phyloP scores from a whole-genome alignment of 1,284 basidiomycete species.

The Irpex rosettiformis region DNA sequence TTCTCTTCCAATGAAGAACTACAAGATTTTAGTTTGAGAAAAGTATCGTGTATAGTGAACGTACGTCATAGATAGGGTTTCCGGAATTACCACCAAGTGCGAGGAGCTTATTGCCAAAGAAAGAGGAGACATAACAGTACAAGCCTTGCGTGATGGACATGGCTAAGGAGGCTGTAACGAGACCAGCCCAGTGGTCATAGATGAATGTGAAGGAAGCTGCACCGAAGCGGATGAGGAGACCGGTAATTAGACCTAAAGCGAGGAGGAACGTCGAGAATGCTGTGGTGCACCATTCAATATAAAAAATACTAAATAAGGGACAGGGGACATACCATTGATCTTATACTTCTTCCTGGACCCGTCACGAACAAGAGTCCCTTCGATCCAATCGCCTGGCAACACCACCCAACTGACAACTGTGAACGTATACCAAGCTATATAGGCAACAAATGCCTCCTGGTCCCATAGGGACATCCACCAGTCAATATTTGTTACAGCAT shows the following conservation, averaged over 20 bases:
- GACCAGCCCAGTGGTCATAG: slow-evolving; percentile 90
- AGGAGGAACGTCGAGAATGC: slow-evolving; percentile 88
- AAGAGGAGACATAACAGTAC: slow-evolving; percentile 75
- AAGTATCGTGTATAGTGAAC: too few relatives aligned
- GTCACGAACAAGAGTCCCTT: slow-evolving; percentile 77
- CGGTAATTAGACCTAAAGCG: slow-evolving; percentile 66
- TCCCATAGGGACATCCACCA: slow-evolving; percentile 84
- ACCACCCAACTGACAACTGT: slow-evolving; percentile 80
- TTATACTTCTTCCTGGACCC: slow-evolving; percentile 85
- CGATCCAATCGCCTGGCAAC: slow-evolving; percentile 84
- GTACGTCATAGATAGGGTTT: slow-evolving; percentile 86
- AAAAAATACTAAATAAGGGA: neutral
- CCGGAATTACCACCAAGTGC: slow-evolving; percentile 93
- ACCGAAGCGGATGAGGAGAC: slow-evolving; percentile 72
- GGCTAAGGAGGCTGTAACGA: slow-evolving; percentile 79
- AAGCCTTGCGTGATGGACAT: slow-evolving; percentile 79
- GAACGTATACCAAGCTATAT: slow-evolving; percentile 92
- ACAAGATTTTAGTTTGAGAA: slow-evolving; percentile 9
- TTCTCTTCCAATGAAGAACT: slow-evolving; percentile 98
- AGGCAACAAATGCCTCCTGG: slow-evolving; percentile 70
- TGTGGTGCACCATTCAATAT: slow-evolving; percentile 28
- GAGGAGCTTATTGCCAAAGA: slow-evolving; percentile 65
- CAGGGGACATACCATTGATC: slow-evolving; percentile 76
- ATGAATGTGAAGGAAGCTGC: slow-evolving; percentile 83
- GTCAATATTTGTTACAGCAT: slow-evolving; percentile 43